Conservation (phyloP, 192 early-diverging fungal species). For the Oehlia diaphana region DNA sequence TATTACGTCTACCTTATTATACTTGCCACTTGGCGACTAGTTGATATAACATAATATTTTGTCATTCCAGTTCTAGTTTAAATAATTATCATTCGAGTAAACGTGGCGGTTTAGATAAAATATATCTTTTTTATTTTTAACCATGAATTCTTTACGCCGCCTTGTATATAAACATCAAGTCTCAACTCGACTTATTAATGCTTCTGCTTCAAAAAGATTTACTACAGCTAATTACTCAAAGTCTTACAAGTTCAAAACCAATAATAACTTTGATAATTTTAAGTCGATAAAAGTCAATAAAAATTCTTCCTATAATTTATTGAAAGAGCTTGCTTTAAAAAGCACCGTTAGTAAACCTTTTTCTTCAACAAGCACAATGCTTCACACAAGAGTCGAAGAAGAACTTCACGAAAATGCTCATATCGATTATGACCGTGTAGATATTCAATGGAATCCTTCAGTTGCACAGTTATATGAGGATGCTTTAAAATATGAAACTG, state of each 20-base stretch:
- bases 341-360: background rate
- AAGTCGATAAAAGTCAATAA: background rate
- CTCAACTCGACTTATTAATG: background rate
- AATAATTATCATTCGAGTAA: too few species aligned
- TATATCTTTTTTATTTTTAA: background rate
- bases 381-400: conserved; percentile 29
- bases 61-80: too few species aligned
- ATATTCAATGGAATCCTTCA: conserved; percentile 82
- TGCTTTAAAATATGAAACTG: conserved; percentile 80
- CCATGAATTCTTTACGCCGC: background rate
- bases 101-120: background rate
- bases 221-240: background rate
- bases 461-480: conserved; percentile 93
- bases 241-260: background rate
- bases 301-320: background rate
- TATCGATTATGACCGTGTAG: conserved; percentile 79
- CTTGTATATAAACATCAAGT: conserved; percentile 1
- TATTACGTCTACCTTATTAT: background rate
- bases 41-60: too few species aligned
- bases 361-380: background rate
- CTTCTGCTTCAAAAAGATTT: background rate
- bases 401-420: conserved; percentile 41
- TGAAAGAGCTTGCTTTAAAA: background rate
- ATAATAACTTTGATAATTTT: background rate
- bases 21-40: too few species aligned